Conservation (phyloP, 148 eudicot genomes). For the Camellia granthamiana region DNA sequence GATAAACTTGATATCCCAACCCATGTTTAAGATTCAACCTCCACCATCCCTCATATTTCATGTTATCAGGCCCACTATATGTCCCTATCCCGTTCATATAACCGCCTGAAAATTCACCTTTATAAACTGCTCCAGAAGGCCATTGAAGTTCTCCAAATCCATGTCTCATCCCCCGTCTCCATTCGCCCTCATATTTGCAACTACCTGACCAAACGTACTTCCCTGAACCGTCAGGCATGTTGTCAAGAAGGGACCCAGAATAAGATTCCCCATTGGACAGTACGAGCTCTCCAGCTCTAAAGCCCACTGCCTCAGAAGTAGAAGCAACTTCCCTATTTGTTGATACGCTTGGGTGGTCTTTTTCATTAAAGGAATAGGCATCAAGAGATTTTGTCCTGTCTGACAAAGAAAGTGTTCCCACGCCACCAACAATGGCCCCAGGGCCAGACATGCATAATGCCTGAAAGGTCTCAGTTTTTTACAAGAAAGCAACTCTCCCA, state of each 20-base stretch:
- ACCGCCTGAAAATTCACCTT: constrained; percentile 95
- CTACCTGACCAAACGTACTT: constrained; percentile 80
- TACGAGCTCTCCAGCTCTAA: constrained; percentile 55
- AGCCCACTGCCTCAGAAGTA: constrained; percentile 40
- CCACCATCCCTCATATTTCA: constrained; percentile 83
- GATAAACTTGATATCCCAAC: constrained; percentile 74
- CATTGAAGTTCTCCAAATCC: constrained; percentile 79
- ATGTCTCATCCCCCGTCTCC: constrained; percentile 89
- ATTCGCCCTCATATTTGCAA: constrained; percentile 80
- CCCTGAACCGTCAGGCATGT: constrained; percentile 86
- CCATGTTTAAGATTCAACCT: constrained; percentile 88
- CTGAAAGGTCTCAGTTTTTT: constrained; percentile 29
- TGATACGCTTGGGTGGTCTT: constrained; percentile 22
- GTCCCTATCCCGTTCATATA: constrained; percentile 88
- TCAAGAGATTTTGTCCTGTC: constrained; percentile 65
- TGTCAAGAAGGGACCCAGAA: constrained; percentile 66
- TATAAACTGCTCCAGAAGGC: constrained; percentile 76
- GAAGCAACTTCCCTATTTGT: constrained; percentile 44
- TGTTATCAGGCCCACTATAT: constrained; percentile 47
- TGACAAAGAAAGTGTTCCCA: constrained; percentile 42
- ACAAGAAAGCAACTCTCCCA: constrained; percentile 20
- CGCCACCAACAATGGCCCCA: constrained; percentile 45
- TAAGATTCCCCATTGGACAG: constrained; percentile 74
- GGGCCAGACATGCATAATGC: constrained; percentile 84
- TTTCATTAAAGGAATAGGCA: constrained; percentile 33